Conservation (phyloP, 2,329 filamentous ascomycete species). For the Claviceps pusilla region DNA sequence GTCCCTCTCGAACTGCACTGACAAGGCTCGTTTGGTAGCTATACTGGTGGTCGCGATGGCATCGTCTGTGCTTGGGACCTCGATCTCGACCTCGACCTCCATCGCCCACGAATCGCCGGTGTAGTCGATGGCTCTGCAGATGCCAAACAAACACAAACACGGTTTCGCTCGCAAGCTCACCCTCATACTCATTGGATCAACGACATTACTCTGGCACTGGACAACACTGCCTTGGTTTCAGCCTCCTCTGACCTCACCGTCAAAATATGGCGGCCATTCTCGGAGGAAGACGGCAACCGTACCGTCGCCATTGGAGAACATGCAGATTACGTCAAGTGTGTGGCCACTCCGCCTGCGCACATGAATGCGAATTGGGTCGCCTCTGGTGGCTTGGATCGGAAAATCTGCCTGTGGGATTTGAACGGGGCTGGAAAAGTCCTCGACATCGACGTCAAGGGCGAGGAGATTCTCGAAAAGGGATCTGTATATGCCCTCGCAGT, state of each 20-base stretch:
- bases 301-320: constrained; percentile 73
- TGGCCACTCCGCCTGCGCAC: constrained; percentile 55
- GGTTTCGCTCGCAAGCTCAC: constrained; percentile 45
- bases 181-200: constrained; percentile 96
- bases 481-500: constrained; percentile 85
- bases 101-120: constrained; percentile 12
- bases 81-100: constrained; percentile 60
- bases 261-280: constrained; percentile 75
- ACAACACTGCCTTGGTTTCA: constrained; percentile 67
- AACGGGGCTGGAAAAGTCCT: constrained; percentile 74
- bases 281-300: constrained; percentile 35
- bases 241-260: constrained; percentile 90
- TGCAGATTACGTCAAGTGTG: constrained; percentile 89
- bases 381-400: constrained; percentile 82
- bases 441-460: constrained; percentile 70
- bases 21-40: constrained; percentile 36
- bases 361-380: constrained; percentile 69
- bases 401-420: constrained; percentile 86
- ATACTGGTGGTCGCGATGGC: constrained; percentile 89
- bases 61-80: constrained; percentile 94
- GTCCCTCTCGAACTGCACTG: background rate
- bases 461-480: constrained; percentile 76
- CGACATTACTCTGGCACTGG: constrained; percentile 68
- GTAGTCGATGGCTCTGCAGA: constrained; percentile 14
- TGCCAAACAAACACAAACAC: constrained; percentile 29